These are phyloP conservation scores for Rubroboletus pulcherrimus DNA, from an alignment of 768 basidiomycete species.

Conservation along the genomic window DNA sequence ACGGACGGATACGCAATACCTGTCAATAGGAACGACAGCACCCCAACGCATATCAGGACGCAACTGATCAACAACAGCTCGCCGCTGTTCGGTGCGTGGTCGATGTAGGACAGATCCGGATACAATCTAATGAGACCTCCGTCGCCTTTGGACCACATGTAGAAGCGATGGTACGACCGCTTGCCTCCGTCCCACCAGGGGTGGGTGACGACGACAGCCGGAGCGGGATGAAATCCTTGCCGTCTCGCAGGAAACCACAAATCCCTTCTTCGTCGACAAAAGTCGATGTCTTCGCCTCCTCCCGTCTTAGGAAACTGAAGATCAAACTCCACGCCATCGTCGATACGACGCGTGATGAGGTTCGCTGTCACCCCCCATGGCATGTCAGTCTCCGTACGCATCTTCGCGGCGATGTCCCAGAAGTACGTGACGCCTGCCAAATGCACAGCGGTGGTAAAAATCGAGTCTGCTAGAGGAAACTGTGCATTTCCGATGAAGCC, in stretches of 20 bases:
- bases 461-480: slow-evolving; percentile 45
- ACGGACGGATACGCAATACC: slow-evolving; percentile 5
- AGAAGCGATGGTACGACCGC: slow-evolving; percentile 49
- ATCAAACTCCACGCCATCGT: slow-evolving; percentile 46
- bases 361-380: slow-evolving; percentile 67
- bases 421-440: slow-evolving; percentile 57
- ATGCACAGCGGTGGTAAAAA: slow-evolving; percentile 54
- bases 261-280: slow-evolving; percentile 46
- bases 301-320: slow-evolving; percentile 56
- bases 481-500: slow-evolving; percentile 52
- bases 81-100: slow-evolving; percentile 47
- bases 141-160: slow-evolving; percentile 58
- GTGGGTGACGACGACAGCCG: slow-evolving; percentile 47
- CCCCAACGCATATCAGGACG: slow-evolving; percentile 9
- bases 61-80: slow-evolving; percentile 38
- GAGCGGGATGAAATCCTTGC: slow-evolving; percentile 47
- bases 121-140: slow-evolving; percentile 47
- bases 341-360: slow-evolving; percentile 44
- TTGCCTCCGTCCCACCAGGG: slow-evolving; percentile 54
- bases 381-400: slow-evolving; percentile 37
- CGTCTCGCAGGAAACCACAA: slow-evolving; percentile 32
- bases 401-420: slow-evolving; percentile 57
- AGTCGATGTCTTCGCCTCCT: slow-evolving; percentile 63
- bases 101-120: slow-evolving; percentile 44
- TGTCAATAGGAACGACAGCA: slow-evolving; percentile 14